Evolutionary conservation across 2,329 filamentous ascomycete species (phyloP).

Genomic region (Fusarium torulosum): DNA sequence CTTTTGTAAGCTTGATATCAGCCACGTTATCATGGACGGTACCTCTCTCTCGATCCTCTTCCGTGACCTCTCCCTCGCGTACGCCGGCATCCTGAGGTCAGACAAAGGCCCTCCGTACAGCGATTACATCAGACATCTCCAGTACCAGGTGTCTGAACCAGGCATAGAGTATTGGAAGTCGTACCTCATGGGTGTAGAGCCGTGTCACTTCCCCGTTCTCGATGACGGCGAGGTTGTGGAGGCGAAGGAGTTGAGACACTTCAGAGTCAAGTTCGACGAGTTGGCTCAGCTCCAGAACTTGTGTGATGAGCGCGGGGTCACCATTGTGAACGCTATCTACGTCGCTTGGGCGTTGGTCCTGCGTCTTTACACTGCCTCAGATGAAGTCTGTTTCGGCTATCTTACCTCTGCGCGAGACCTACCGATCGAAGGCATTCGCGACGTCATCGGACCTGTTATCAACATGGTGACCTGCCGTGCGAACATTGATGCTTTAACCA

Average conservation of each 20-base stretch:
- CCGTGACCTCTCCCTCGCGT: constrained; percentile 34
- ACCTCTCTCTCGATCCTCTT: constrained; percentile 42
- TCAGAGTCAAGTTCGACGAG: constrained; percentile 38
- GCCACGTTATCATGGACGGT: constrained; percentile 42
- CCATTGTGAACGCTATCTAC: constrained; percentile 40
- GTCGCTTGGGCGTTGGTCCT: constrained; percentile 41
- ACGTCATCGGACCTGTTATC: constrained; percentile 65
- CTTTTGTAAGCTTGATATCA: constrained; percentile 43
- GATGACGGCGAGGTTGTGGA: constrained; percentile 24
- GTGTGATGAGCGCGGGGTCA: constrained; percentile 26
- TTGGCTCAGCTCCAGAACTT: constrained; percentile 17
- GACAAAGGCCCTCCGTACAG: constrained; percentile 35
- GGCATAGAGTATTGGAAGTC: constrained; percentile 37
- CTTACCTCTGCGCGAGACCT: constrained; percentile 65
- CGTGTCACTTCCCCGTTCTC: constrained; percentile 37
- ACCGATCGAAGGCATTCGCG: constrained; percentile 60
- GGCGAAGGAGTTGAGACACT: constrained; percentile 29
- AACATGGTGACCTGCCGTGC: constrained; percentile 69
- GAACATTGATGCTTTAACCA: constrained; percentile 42
- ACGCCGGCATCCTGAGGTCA: constrained; percentile 1
- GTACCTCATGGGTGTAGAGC: constrained; percentile 32
- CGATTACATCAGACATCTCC: constrained; percentile 31
- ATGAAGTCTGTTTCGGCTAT: constrained; percentile 66
- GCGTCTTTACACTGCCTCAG: constrained; percentile 56
- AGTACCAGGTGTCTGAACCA: constrained; percentile 4